Base-by-base conservation (phyloP, 1,284 basidiomycete species). In the Irpex lacteus region DNA sequence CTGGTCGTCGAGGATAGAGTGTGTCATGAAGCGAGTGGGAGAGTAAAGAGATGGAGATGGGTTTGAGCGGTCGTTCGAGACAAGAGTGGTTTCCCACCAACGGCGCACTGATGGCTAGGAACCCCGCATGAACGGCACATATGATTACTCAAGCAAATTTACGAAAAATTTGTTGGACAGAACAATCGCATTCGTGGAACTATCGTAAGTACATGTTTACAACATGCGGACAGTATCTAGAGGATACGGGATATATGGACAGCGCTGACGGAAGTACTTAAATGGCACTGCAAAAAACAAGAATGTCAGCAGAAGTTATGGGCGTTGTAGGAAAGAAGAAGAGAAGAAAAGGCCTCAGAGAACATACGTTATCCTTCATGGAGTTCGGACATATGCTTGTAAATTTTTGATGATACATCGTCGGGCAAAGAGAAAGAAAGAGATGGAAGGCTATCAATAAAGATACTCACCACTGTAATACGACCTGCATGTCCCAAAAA, bases 321-420 rank as follows among this genome's bases (percentile, higher is more conserved):
- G 26, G 26, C 26, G 26, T 26, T 26, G 36, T 18, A 34, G 61
- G 37, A n/a, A 54, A 36, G 59, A n/a, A 59, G 55, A 63, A 59
- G 4, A 60, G 63, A 60, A 63, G 70, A 71, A 69, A 70, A 71
- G 69, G 73, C 72, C 78, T 83, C 82, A 84, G 82, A 69, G 69
- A 75, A 77, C 55, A 78, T 76, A 69, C 67, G 60, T 66, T 76
- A 72, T 83, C 81, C 82, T 76, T 80, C 81, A 82, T 78, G 63
- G 73, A 73, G 63, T 70, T 83, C 82, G 79, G 82, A 85, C 83
- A 85, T 85, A 85, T 85, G 83, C 83, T 85, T 85, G 82, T 83
- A 78, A 76, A 72, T 63, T 69, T 26, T 47, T 62, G 65, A 66
- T 60, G 69, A 69, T 72, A 72, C 80, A 83, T 84, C 83, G 74